phyloP scores from a whole-genome alignment of 371 early-diverging fungal genomes.

The Batkoa obscura region DNA sequence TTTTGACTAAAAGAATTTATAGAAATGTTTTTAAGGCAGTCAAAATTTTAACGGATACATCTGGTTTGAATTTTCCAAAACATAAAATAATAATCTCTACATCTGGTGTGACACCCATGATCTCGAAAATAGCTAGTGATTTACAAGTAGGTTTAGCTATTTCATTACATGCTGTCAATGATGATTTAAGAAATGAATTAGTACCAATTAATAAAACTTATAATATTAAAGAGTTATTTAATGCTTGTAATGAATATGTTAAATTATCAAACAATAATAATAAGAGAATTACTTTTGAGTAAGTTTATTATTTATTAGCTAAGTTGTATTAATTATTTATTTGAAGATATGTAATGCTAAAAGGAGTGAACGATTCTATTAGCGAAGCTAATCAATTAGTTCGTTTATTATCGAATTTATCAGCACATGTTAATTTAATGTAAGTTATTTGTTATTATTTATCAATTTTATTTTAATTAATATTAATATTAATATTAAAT shows the following conservation, averaged over 20 bases:
- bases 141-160: constrained; percentile 69
- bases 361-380: constrained; percentile 54
- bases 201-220: constrained; percentile 78
- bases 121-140: constrained; percentile 50
- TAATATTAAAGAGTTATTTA: constrained; percentile 41
- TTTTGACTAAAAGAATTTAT: background rate
- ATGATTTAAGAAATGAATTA: constrained; percentile 50
- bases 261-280: constrained; percentile 16
- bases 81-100: constrained; percentile 71
- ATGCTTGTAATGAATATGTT: constrained; percentile 46
- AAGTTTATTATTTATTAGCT: constrained; percentile 8
- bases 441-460: constrained; percentile 11
- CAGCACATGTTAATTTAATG: constrained; percentile 73
- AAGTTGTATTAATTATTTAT: background rate
- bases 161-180: constrained; percentile 71
- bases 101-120: constrained; percentile 70
- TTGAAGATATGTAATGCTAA: constrained; percentile 61
- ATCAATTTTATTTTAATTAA: background rate
- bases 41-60: constrained; percentile 42
- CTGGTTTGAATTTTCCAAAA: constrained; percentile 45
- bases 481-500: too few relatives aligned
- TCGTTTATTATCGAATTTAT: constrained; percentile 32
- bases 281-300: constrained; percentile 55
- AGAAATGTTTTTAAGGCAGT: constrained; percentile 54
- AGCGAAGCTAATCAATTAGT: constrained; percentile 48